phyloP scores from a whole-genome alignment of 768 basidiomycete species.

The Calocybe indica region DNA sequence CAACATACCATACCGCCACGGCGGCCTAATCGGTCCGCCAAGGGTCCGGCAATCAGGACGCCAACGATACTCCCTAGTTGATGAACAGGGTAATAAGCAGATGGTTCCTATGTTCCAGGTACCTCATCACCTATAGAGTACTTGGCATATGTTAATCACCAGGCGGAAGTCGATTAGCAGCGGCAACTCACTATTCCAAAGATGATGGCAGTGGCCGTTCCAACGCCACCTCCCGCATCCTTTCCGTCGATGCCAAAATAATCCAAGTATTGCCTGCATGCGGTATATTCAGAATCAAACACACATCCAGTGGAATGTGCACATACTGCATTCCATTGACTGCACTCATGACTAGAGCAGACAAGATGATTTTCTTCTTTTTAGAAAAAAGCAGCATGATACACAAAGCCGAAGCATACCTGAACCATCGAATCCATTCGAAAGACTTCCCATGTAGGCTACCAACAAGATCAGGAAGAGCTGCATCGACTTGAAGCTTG shows the following conservation, averaged over 20 bases:
- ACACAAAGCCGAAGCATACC: slow-evolving; percentile 17
- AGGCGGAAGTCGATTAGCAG: neutral
- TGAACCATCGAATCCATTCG: slow-evolving; percentile 43
- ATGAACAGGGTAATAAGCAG: neutral
- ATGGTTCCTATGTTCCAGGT: neutral
- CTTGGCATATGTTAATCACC: slow-evolving; percentile 13
- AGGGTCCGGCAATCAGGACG: slow-evolving; percentile 34
- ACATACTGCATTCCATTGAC: slow-evolving; percentile 42
- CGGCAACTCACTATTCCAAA: slow-evolving; percentile 33
- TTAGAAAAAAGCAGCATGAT: neutral
- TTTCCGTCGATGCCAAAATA: slow-evolving; percentile 34
- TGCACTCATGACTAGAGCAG: slow-evolving; percentile 35
- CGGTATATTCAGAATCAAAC: no score
- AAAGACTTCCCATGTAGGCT: slow-evolving; percentile 39
- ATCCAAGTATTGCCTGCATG: slow-evolving; percentile 29
- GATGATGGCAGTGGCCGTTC: slow-evolving; percentile 36
- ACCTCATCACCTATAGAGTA: slow-evolving; percentile 30
- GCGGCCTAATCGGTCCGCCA: slow-evolving; percentile 36
- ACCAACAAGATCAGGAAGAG: slow-evolving; percentile 35
- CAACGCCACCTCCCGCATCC: slow-evolving; percentile 37
- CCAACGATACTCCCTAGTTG: slow-evolving; percentile 27
- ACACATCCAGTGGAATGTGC: neutral
- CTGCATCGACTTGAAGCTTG: slow-evolving; percentile 31
- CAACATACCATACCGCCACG: slow-evolving; percentile 35
- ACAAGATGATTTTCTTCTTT: neutral